phyloP scores from a whole-genome alignment of 768 basidiomycete species.

The Amylocystis lapponica region DNA sequence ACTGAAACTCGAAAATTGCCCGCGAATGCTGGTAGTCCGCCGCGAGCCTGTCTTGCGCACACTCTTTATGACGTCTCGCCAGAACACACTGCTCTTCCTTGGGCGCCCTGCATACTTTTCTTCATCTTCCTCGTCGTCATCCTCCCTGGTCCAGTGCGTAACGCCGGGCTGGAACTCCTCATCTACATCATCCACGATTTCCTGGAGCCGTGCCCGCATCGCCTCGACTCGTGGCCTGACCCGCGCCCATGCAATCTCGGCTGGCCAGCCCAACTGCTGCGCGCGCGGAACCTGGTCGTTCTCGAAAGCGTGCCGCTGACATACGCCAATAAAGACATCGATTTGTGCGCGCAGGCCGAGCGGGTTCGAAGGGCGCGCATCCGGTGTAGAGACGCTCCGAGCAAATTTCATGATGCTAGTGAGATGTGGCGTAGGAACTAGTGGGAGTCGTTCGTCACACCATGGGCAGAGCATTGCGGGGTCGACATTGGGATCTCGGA shows the following conservation, averaged over 20 bases:
- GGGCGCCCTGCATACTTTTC: too few species aligned
- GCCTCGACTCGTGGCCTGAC: conserved; percentile 47
- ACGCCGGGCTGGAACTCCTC: conserved; percentile 17
- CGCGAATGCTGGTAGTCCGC: conserved; percentile 58
- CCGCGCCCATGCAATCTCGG: conserved; percentile 54
- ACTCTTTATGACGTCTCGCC: conserved; percentile 58
- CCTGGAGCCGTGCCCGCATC: conserved; percentile 42
- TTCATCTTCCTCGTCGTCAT: conserved; percentile 3
- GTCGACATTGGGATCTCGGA: conserved; percentile 45
- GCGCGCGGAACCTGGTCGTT: conserved; percentile 70
- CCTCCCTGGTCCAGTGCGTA: conserved; percentile 11
- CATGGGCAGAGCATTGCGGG: conserved; percentile 73
- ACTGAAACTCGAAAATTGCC: conserved; percentile 75
- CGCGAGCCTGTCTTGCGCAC: conserved; percentile 61
- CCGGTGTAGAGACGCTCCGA: conserved; percentile 46
- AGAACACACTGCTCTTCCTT: conserved; percentile 51
- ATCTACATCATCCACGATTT: conserved; percentile 44
- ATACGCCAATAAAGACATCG: conserved; percentile 55
- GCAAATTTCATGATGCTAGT: conserved; percentile 44
- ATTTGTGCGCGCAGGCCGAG: conserved; percentile 50
- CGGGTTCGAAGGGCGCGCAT: conserved; percentile 64
- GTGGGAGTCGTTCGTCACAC: conserved; percentile 69
- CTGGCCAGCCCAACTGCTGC: conserved; percentile 69
- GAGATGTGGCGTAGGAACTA: conserved; percentile 53
- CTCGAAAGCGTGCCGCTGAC: conserved; percentile 78